Base-by-base conservation (phyloP, 2,329 filamentous ascomycete species). In the Capronia americana region DNA sequence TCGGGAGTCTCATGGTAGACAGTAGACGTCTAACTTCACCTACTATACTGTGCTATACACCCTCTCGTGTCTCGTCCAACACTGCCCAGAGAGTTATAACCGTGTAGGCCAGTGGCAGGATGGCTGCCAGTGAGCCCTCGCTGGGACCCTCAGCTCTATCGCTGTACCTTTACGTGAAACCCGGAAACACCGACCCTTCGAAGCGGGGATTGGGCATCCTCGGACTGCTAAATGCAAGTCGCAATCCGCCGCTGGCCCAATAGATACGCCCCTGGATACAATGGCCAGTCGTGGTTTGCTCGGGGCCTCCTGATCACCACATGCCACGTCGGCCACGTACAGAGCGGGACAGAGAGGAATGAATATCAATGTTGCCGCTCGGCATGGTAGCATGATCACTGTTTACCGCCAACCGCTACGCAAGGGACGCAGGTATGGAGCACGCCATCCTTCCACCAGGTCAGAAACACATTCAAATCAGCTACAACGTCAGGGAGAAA, bases 301-400 rank as follows among this genome's bases (percentile, higher is more conserved):
- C 4, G 4, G 12, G 4, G 12, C 14, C 5, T 41, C 10, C 12
- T 51, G 20, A 17, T 51, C 48, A 51, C 48, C 48, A 24, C 48
- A 51, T 51, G 48, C 48, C 48, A 51, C 48, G 48, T 51, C 48
- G 48, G 20, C 48, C 20, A 51, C 20, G 48, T 11, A 26, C 8
- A 26, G 24, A 51, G 48, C 48, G 24, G 48, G 24, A 51, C 24
- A 11, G 20, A 20, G 20, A 41, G 17, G 34, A 41, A 41, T 41
- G 34, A 41, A 41, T 41, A 41, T 41, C 34, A 41, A 17, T 17
- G 3, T 14, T 17, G 34, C 34, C 4, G 34, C 34, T 41, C 34
- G 14, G 14, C 34, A 41, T 41, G 14, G 4, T 7, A 17, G 6
- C 14, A 41, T 41, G 34, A 1, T 17, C 34, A 41, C 34, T 14